Evolutionary conservation across 2,329 filamentous ascomycete species (phyloP).

Genomic region (Aureobasidium sp.): DNA sequence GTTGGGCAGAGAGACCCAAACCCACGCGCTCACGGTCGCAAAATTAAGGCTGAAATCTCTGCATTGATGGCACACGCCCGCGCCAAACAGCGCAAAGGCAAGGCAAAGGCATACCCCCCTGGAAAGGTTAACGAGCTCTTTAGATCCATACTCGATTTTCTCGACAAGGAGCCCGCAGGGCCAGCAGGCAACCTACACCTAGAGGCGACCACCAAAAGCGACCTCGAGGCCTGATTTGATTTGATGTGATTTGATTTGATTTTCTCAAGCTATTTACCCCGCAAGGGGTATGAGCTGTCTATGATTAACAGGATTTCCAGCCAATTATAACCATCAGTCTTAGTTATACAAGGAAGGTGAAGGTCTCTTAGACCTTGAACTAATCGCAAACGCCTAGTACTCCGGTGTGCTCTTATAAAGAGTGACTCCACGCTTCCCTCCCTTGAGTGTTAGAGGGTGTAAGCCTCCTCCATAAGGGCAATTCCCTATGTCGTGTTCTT

Average conservation of each 20-base stretch:
- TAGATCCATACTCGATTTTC: neutral
- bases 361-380: constrained; percentile 5
- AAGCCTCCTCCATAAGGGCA: neutral
- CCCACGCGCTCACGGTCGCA: neutral
- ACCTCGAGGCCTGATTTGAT: neutral
- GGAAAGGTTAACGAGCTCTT: too few relatives aligned
- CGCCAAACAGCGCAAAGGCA: neutral
- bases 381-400: neutral
- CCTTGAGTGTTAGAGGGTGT: neutral
- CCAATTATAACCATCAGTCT: neutral
- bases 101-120: neutral
- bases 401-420: neutral
- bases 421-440: neutral
- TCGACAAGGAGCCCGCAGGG: too few relatives aligned
- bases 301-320: neutral
- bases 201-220: neutral
- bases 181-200: neutral
- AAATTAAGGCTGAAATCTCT: neutral
- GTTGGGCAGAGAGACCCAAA: neutral
- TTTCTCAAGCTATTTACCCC: neutral
- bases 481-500: neutral
- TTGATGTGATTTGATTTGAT: neutral
- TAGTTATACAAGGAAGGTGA: neutral
- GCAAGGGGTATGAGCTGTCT: neutral
- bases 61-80: neutral